A percentile compares a stretch with the other conserved stretches of the same genome.
phyloP scores from a whole-genome alignment of 192 early-diverging fungal species.

The Coemansia sp. region DNA sequence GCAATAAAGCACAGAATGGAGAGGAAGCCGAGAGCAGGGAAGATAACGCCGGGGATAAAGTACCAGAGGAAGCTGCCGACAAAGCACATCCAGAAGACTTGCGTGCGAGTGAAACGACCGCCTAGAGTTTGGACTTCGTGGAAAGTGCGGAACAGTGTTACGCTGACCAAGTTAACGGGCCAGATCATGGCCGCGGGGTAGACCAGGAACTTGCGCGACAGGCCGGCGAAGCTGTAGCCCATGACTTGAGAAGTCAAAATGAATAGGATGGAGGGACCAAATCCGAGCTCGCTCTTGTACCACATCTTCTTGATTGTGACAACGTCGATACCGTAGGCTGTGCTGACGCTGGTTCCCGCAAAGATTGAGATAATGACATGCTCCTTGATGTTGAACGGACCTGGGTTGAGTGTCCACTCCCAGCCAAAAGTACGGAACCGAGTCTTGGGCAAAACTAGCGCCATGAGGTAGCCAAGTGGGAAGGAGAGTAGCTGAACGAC shows the following conservation, averaged over 20 bases:
- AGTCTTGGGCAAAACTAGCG: constrained; percentile 58
- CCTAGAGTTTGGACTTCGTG: constrained; percentile 61
- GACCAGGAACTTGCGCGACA: constrained; percentile 78
- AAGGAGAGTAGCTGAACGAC: constrained; percentile 76
- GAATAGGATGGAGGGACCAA: constrained; percentile 62
- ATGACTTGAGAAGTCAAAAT: constrained; percentile 70
- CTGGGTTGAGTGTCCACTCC: constrained; percentile 71
- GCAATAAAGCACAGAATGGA: constrained; percentile 61
- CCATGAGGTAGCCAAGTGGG: constrained; percentile 69
- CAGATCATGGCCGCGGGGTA: constrained; percentile 86
- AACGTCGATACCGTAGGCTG: constrained; percentile 74
- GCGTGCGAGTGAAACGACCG: constrained; percentile 53
- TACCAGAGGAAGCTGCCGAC: constrained; percentile 54
- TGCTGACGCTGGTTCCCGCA: constrained; percentile 66
- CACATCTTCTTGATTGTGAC: constrained; percentile 67
- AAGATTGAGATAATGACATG: constrained; percentile 82
- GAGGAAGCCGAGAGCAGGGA: constrained; percentile 67
- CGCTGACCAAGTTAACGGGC: constrained; percentile 75
- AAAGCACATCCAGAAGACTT: constrained; percentile 56
- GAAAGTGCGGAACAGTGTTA: constrained; percentile 75
- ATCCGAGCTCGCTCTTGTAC: constrained; percentile 68
- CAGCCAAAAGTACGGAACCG: constrained; percentile 56
- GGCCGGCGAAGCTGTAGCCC: constrained; percentile 69
- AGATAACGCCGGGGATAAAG: constrained; percentile 66
- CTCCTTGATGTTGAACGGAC: constrained; percentile 88